Base-by-base conservation (phyloP, 2,329 filamentous ascomycete genomes). In the Trichoderma atrobrunneum region DNA sequence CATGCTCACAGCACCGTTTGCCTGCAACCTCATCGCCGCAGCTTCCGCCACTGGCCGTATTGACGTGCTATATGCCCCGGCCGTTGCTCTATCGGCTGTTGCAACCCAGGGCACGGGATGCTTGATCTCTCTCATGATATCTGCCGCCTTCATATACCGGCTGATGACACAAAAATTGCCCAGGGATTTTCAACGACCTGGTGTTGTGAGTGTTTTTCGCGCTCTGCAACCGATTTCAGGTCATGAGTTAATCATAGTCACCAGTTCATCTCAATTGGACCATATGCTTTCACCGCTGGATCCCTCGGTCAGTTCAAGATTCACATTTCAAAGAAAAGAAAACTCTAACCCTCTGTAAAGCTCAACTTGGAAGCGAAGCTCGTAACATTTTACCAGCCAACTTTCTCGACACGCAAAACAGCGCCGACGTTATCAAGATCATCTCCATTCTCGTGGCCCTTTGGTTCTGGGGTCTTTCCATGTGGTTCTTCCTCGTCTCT, bases 111-210 rank as follows among this genome's bases (percentile, higher is more conserved):
- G 87, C 7, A 87, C 86, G 1, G 87, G 87, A 0, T 89, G 87
- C 73, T 80, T 89, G 3, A 87, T 89, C 60, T 85, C 85, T 62
- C 87, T 95, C 72, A 95, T 95, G 91, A 92, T 97, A 30, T 94
- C 94, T 74, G 89, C 92, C 1, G 92, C 93, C 64, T 96, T 95
- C 78, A 88, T 97, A 64, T 96, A 96, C 79, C 89, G 93, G 34
- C 86, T 97, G 32, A 96, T 96, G 93, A 95, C 93, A 0, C 92
- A 95, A 78, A 96, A 96, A 77, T 85, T 97, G 0, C 93, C 93
- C 0, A 87, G 88, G 70, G 93, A 95, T 77, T 90, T 87, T 56
- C 87, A 93, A 24, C 88, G 93, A 12, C 93, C 93, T 0, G 93
- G 92, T 77, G 94, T 97, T 72, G 85, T 86, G 76, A 74, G 81